These are phyloP conservation scores for Leccinum imitatum DNA, from an alignment of 768 basidiomycete genomes.

Conservation along the genomic window DNA sequence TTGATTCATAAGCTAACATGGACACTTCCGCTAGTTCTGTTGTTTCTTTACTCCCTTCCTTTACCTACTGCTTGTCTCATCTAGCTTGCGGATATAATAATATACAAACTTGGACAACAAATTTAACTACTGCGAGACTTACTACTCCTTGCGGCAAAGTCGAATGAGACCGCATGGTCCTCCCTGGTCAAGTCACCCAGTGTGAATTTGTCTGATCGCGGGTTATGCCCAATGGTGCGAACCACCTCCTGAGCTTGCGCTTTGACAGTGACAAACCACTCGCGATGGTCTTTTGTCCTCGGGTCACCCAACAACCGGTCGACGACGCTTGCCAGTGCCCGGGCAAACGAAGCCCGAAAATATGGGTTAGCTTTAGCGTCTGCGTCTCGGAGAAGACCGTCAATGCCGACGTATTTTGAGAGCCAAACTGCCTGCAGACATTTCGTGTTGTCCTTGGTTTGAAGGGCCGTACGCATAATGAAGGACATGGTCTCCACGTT, in stretches of 20 bases:
- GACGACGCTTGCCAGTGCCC: conserved; percentile 43
- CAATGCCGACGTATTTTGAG: conserved; percentile 45
- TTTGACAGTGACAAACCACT: conserved; percentile 21
- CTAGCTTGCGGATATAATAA: conserved; percentile 10
- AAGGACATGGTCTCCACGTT: conserved; percentile 54
- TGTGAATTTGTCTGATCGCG: conserved; percentile 19
- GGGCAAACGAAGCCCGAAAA: conserved; percentile 49
- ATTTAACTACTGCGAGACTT: conserved; percentile 26
- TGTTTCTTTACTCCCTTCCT: not conserved
- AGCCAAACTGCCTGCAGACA: conserved; percentile 65
- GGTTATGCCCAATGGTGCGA: conserved; percentile 12
- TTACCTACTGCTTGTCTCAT: conserved; percentile 4
- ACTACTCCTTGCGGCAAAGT: conserved; percentile 29
- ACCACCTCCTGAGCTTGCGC: conserved; percentile 19
- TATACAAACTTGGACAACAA: not conserved
- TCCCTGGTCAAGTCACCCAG: conserved; percentile 30
- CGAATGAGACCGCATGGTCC: conserved; percentile 31
- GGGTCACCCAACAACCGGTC: conserved; percentile 32
- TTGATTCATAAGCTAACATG: not conserved
- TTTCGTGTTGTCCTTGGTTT: conserved; percentile 47
- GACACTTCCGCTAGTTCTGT: conserved; percentile 10
- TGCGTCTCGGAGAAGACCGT: conserved; percentile 32
- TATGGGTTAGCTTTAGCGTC: conserved; percentile 31
- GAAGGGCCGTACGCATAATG: conserved; percentile 58
- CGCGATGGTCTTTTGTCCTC: conserved; percentile 15